phyloP scores from a whole-genome alignment of 2,329 filamentous ascomycete genomes.

The Fusarium nygamai region DNA sequence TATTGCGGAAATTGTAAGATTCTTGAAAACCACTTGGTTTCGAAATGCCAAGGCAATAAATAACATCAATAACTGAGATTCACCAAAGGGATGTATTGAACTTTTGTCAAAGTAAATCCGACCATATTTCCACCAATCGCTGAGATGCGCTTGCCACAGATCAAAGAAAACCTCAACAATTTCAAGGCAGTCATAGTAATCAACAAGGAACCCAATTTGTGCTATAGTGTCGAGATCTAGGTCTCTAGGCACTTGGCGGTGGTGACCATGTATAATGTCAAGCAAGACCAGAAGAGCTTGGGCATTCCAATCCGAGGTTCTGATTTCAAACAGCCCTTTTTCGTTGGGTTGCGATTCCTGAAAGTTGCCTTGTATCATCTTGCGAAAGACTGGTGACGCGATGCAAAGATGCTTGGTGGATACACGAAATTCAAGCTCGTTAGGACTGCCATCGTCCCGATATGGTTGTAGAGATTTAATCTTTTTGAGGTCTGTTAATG shows the following conservation, averaged over 20 bases:
- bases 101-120: rapidly evolving
- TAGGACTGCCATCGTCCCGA: neutral
- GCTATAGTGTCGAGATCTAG: neutral
- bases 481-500: neutral
- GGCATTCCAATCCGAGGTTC: neutral
- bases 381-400: neutral
- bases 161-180: neutral
- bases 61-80: neutral
- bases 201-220: neutral
- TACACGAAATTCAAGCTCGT: neutral
- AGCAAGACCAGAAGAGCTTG: neutral
- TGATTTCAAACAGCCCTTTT: neutral
- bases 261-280: neutral
- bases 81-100: neutral
- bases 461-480: neutral
- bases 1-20: neutral
- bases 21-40: neutral
- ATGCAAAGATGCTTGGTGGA: neutral
- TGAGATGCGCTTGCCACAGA: neutral
- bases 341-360: neutral
- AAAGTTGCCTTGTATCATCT: neutral
- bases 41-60: neutral
- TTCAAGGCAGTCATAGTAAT: neutral
- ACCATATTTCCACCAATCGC: neutral
- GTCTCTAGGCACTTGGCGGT: neutral